A percentile compares a stretch with the other conserved stretches of the same genome.
phyloP scores from a whole-genome alignment of 805 yeast genomes.

The Nakazawaea ernobii region DNA sequence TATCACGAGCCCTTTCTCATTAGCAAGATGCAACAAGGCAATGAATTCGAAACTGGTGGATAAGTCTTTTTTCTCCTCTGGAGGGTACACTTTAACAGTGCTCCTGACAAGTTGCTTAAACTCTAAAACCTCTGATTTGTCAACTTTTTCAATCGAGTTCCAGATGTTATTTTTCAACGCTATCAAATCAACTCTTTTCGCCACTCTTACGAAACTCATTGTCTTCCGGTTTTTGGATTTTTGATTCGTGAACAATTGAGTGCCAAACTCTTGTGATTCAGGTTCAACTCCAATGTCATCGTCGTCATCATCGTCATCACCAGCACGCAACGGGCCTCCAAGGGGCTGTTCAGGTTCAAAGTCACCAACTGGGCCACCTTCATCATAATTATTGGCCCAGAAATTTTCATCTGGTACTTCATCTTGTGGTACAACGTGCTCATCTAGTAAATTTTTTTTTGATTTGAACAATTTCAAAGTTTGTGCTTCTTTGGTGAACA shows the following conservation, averaged over 20 bases:
- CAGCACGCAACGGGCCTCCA: constrained; percentile 25
- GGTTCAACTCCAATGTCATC: constrained; percentile 34
- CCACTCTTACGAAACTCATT: constrained; percentile 60
- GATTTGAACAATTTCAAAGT: constrained; percentile 16
- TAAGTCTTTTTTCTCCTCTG: constrained; percentile 55
- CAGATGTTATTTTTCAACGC: constrained; percentile 71
- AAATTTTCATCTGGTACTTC: constrained; percentile 53
- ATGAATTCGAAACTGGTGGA: constrained; percentile 85
- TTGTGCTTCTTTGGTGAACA: constrained; percentile 62
- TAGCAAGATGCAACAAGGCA: constrained; percentile 78
- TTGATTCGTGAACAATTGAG: constrained; percentile 17
- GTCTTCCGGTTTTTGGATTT: constrained; percentile 27
- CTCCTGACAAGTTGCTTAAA: constrained; percentile 20
- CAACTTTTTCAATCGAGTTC: constrained; percentile 36
- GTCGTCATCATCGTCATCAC: constrained; percentile 32
- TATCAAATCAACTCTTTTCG: constrained; percentile 76
- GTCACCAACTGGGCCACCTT: constrained; percentile 20
- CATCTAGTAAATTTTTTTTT: constrained; percentile 1
- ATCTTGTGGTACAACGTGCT: constrained; percentile 17
- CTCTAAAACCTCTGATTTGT: constrained; percentile 6
- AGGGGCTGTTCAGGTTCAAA: constrained; percentile 26
- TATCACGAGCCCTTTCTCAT: constrained; percentile 70
- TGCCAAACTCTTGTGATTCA: constrained; percentile 15
- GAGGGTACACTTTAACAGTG: constrained; percentile 41
- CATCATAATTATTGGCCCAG: constrained; percentile 64